Percentiles rank a stretch among this genome's conserved stretches.
Evolutionary conservation across 2,329 filamentous ascomycete genomes (phyloP).

Genomic region (Verticillium zaregamsianum): DNA sequence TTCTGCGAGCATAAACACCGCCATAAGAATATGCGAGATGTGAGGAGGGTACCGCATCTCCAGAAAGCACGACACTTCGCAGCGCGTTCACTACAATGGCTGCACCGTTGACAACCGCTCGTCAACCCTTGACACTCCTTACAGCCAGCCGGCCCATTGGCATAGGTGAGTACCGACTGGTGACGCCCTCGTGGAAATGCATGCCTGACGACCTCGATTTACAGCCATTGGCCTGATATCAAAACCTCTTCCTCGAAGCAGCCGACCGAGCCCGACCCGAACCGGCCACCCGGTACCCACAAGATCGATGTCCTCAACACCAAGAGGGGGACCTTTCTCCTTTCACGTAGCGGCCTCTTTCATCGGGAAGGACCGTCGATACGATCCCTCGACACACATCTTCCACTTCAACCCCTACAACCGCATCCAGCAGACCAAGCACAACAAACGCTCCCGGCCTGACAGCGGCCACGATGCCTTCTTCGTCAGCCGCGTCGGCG

Average conservation of each 20-base stretch:
- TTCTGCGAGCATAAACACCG: background rate
- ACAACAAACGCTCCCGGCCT: slow-evolving; percentile 58
- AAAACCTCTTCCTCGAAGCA: background rate
- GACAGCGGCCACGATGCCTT: slow-evolving; percentile 94
- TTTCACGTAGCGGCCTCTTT: slow-evolving; percentile 74
- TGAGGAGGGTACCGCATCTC: background rate
- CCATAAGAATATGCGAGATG: background rate
- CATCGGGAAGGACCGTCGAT: slow-evolving; percentile 66
- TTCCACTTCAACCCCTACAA: slow-evolving; percentile 69
- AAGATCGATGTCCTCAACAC: background rate
- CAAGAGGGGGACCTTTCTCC: slow-evolving; percentile 37
- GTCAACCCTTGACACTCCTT: background rate
- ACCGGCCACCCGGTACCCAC: background rate
- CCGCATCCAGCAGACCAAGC: slow-evolving; percentile 48
- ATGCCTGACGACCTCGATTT: background rate
- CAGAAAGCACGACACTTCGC: background rate
- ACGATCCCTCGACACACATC: slow-evolving; percentile 63
- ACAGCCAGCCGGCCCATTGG: background rate
- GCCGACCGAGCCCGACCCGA: background rate
- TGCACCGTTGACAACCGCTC: slow-evolving; percentile 1
- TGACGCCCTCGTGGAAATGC: background rate
- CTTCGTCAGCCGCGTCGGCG: slow-evolving; percentile 80
- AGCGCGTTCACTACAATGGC: slow-evolving; percentile 1
- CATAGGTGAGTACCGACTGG: background rate
- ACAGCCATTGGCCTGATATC: background rate